These are phyloP conservation scores for Dendrostoma leiphaemia DNA, from an alignment of 2,329 filamentous ascomycete species.

Conservation along the genomic window DNA sequence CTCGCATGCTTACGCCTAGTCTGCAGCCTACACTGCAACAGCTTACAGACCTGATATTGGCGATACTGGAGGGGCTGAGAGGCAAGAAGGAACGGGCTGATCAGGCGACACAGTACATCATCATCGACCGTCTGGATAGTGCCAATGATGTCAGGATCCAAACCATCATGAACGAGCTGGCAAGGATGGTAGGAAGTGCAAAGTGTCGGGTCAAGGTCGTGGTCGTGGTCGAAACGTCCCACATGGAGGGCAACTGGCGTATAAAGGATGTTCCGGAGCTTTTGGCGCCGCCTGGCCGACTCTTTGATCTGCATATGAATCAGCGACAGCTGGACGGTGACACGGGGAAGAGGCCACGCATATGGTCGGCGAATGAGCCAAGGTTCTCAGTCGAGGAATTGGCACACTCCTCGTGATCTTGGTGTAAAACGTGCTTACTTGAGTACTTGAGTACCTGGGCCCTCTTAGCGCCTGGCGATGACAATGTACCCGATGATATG, in stretches of 20 bases:
- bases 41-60: neutral
- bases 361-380: too few species aligned
- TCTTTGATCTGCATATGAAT: conserved; percentile 5
- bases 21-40: neutral
- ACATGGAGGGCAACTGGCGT: neutral
- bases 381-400: too few species aligned
- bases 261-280: neutral
- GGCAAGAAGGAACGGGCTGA: neutral
- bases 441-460: too few species aligned
- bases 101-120: neutral
- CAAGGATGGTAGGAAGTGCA: neutral
- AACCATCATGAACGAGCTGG: neutral
- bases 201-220: neutral
- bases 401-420: too few species aligned
- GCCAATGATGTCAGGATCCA: neutral
- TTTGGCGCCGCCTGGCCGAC: neutral
- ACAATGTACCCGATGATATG: too few species aligned
- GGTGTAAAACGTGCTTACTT: too few species aligned
- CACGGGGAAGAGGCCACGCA: neutral
- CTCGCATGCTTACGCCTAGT: neutral
- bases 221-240: neutral
- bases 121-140: conserved; percentile 3
- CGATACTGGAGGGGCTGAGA: neutral
- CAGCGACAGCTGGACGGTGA: neutral
- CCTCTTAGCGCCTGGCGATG: too few species aligned